Base-by-base conservation (phyloP, 2,329 filamentous ascomycete genomes). In the Microascus cirrosus region DNA sequence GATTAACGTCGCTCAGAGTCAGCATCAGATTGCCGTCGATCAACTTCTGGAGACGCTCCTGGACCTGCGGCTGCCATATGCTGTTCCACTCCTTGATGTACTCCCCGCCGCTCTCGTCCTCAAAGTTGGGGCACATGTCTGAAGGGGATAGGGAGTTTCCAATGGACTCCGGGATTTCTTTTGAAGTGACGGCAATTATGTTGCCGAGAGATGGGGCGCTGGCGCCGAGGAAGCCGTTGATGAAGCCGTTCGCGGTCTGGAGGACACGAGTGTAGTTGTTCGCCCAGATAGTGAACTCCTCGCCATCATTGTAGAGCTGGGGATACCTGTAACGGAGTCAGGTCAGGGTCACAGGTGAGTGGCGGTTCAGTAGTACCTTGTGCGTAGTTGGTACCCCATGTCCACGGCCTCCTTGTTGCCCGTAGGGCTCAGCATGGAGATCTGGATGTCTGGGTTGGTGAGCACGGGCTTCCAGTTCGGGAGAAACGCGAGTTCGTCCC, bases 251-350 rank as follows among this genome's bases (percentile, higher is more conserved):
- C 1, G 83, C 83, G 1, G 82, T 84, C 65, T 86, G 80, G 12
- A 86, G 71, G 0, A 85, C 82, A 6, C 82, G 77, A 6, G 80
- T 78, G 66, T 87, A 87, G 63, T 83, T 80, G 65, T 87, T 88
- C 20, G 82, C 77, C 81, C 82, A 88, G 7, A 84, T 77, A 10
- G 78, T 72, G 63, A 86, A 85, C 10, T 71, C 65, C 5, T 76
- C 71, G 7, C 76, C 74, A 55, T 77, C 73, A 1, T 65, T 63
- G 62, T 81, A 80, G 20, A 86, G 73, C 42, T 77, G 67, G 0
- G 76, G 74, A 58, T 78, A 78, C 55, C 72, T 73, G 12, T 28
- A 13, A 45, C 7, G 22, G n/a, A 2, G 54, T 39, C 8, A 3
- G n/a, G 3, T 10, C 2, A 13, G 22, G 11, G 6, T 2, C 20